Evolutionary conservation across 169 alveolate species (phyloP).

Genomic region (Babesia ovata): DNA sequence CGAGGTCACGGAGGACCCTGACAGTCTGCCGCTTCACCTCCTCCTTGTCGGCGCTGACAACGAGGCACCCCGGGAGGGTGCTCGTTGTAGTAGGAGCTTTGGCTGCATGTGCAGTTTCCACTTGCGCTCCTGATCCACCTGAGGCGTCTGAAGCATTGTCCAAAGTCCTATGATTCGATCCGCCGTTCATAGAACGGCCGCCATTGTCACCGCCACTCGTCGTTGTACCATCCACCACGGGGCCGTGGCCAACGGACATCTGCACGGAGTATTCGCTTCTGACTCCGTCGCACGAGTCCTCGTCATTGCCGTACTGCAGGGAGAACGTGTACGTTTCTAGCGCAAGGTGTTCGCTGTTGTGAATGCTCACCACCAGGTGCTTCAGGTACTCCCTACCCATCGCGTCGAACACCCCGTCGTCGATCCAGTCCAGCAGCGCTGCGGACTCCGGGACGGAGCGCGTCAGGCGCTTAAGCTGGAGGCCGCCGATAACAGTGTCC

Average conservation of each 20-base stretch:
- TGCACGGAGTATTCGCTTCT: conserved; percentile 17
- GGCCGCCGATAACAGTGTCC: conserved; percentile 57
- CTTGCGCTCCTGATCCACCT: neutral
- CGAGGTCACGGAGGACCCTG: conserved; percentile 74
- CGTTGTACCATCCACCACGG: neutral
- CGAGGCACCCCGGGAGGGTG: conserved; percentile 22
- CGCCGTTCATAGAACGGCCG: no score
- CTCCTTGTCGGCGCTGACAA: conserved; percentile 62
- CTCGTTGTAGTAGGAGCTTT: conserved; percentile 25
- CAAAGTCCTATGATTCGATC: neutral
- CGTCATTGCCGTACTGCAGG: conserved; percentile 17
- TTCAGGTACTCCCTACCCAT: conserved; percentile 69
- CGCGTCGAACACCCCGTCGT: conserved; percentile 85
- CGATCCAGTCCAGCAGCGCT: conserved; percentile 79
- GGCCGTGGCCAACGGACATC: conserved; percentile 19
- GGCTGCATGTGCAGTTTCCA: conserved; percentile 13
- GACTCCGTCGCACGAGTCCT: neutral
- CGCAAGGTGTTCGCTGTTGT: conserved; percentile 74
- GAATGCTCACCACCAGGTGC: conserved; percentile 73
- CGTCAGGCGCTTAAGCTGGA: conserved; percentile 58
- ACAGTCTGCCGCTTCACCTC: conserved; percentile 52
- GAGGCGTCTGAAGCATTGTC: neutral
- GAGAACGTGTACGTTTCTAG: conserved; percentile 73
- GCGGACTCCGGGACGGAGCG: conserved; percentile 58
- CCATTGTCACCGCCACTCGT: neutral